Evolutionary conservation across 345 rosid genomes (phyloP), one percentile per base, ranked within the genome.

Genomic region (Capsella bursapastoris): DNA sequence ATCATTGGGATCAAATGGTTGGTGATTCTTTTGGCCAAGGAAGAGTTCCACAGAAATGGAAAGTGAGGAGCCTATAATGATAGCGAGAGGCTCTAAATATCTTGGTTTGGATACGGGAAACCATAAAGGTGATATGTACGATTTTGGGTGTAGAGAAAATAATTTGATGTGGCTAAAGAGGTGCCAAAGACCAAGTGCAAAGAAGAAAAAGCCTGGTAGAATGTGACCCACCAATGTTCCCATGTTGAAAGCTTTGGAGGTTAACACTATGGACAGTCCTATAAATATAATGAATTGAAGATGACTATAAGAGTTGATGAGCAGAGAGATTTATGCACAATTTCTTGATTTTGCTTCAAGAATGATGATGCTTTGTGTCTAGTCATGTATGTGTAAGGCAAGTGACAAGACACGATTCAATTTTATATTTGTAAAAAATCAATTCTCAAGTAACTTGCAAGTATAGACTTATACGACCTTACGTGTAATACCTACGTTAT

Each of bases 21-120:
- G 96, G 79, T 91, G 96, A n/a, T 75, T 84, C 53, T 60, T 65
- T 0, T 91, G 97, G 3, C 94, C 87, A 34, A 93, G 81, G 61
- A 93, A 86, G 57, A 93, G 92, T 66, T 93, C 97, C 79, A 89
- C 85, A n/a, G 87, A 80, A 5, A 93, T 68, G 32, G 96, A 93
- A 28, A 88, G 35, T 44, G 80, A 86, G 61, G 84, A 84, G 15
- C 59, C 87, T n/a, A 82, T 0, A 84, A 93, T 88, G 84, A 91
- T 86, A 13, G 83, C 27, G 64, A 77, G 55, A 28, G 88, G 92
- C 81, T 91, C 98, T 57, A 80, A 0, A 82, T 93, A 73, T 79
- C 85, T 85, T 34, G 68, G 8, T 66, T 75, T 88, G 5, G 85
- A 70, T 28, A 83, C 16, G 0, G 90, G 89, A 67, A 93, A 89